Base-by-base conservation (phyloP, 2,329 filamentous ascomycete genomes). In the Fonsecaea pedrosoi region DNA sequence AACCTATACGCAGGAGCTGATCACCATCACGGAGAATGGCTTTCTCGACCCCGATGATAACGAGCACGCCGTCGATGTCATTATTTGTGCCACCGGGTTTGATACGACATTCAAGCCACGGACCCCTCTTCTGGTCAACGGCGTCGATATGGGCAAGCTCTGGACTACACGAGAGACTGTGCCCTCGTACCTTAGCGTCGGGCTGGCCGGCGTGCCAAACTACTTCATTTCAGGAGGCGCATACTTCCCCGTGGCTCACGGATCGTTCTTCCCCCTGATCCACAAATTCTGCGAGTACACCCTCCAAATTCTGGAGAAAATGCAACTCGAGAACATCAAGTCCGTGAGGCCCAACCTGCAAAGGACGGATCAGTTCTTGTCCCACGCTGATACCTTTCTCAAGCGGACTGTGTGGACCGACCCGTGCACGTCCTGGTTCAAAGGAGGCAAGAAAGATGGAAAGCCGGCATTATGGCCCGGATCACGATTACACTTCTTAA, bases 391-490 rank as follows among this genome's bases (percentile, higher is more conserved):
- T 4, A 2, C n/a, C 2, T 54, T 25, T 15, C 9, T 54, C 8
- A n/a, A 9, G 8, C 50, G 50, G 1, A 77, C 81, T 38, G 87
- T 84, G 73, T 80, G 80, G 65, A 83, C 81, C 58, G 62, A 57
- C 21, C 37, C 32, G 18, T 65, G 62, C 32, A 37, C 53, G 10
- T 40, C 30, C 15, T 86, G 84, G 84, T 87, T 86, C 73, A 82
- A 83, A 71, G 77, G 79, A 32, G 77, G 77, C 30, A 76, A 71
- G 1, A 73, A 76, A 2, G 78, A 82, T 48, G 81, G 82, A n/a
- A 74, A 83, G 35, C 78, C 79, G 15, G 81, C 81, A 4, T 73
- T 80, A 13, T 83, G 79, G 71, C 77, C 79, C 8, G 82, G 82
- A 30, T 79, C 77, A 63, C 74, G 77, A 9, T 73, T 79, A 38